Evolutionary conservation across 208 protist species (phyloP).

Genomic region (Leishmania gerbilli): DNA sequence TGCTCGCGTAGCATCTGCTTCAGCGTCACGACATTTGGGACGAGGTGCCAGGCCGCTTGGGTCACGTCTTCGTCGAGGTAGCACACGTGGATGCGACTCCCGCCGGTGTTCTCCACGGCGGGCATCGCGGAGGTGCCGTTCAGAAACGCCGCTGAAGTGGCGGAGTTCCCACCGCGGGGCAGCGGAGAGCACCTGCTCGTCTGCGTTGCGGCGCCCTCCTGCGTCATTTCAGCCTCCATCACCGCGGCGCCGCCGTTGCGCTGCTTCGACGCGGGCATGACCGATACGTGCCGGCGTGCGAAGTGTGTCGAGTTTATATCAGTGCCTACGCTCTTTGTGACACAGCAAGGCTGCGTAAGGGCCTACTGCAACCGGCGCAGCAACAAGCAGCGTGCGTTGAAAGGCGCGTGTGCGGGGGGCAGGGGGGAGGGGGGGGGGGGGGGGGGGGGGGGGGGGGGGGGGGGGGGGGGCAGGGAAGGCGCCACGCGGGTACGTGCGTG

Average conservation of each 20-base stretch:
- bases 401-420: not conserved
- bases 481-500: not conserved
- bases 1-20: slow-evolving; percentile 11
- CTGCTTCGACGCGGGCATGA: not conserved
- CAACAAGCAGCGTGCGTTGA: not conserved
- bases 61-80: slow-evolving; percentile 28
- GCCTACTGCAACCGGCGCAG: not conserved
- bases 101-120: not conserved
- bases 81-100: slow-evolving; percentile 17
- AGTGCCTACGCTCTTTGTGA: not conserved
- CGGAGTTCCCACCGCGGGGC: not conserved
- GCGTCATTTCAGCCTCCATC: not conserved
- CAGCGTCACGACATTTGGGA: slow-evolving; percentile 22
- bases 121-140: not conserved
- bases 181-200: not conserved
- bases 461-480: not conserved
- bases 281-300: not conserved
- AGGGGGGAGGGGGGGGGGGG: no score
- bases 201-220: not conserved
- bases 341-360: not conserved
- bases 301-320: not conserved
- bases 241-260: not conserved
- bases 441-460: no score
- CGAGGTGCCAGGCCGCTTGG: not conserved
- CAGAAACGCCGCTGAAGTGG: not conserved